Base-by-base conservation (phyloP, 768 basidiomycete genomes). In the Phanerochaete sordida region DNA sequence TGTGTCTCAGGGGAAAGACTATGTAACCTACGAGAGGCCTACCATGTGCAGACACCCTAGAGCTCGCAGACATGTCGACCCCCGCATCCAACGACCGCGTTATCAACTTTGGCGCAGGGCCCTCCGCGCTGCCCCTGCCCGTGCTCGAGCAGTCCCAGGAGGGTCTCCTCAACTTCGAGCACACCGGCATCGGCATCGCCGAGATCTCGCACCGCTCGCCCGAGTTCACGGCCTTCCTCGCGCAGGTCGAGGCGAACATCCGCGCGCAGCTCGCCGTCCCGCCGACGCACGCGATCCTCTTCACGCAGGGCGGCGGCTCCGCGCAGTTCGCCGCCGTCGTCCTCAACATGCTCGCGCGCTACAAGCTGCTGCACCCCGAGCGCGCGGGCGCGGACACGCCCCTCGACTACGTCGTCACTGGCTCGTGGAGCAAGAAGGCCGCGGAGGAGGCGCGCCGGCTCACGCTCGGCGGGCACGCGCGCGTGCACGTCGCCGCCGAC, bases 121-220 rank as follows among this genome's bases (percentile, higher is more conserved):
- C 97, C 16, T 97, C 95, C 21, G 88, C 91, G 0, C 80, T 99
- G 44, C 97, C 97, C 16, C 81, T 86, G n/a, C 77, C 85, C 3
- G 93, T 98, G 30, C 84, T 99, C 56, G 75, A 87, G 66, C 85
- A 95, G 70, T 93, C 95, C 1, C 82, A 90, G 15, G 76, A 82
- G 62, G 93, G 90, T 16, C 80, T 98, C n/a, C 77, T 99, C 67
- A 90, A 98, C 79, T 98, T 93, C 74, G 79, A 88, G 58, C 81
- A 81, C 49, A 95, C 92, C 2, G 97, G 97, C 27, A 95, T 98
- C 62, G 97, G 97, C 46, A 86, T 99, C 70, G 91, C 93, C 45
- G 97, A 99, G 74, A 84, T 98, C 70, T 96, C 94, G 1, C 97
- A 99, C 73, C 90, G 97, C 65, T 94, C 94, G 43, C 85, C 91